phyloP scores from a whole-genome alignment of 805 yeast species.

The Helenozyma baotianmanensis region DNA sequence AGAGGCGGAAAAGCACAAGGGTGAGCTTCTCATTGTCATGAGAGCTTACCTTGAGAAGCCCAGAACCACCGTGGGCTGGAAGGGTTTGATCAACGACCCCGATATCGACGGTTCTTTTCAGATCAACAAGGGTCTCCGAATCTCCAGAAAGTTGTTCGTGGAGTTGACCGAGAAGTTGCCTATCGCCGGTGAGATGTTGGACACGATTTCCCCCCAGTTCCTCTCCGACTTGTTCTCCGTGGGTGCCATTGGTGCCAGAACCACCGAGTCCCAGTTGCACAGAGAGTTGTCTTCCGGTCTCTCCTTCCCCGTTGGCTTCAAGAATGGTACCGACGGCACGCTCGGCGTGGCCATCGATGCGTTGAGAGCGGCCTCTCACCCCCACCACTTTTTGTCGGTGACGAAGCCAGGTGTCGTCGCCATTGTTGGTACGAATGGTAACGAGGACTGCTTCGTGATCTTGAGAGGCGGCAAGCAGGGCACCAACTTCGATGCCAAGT shows the following conservation, averaged over 20 bases:
- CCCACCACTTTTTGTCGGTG: constrained; percentile 96
- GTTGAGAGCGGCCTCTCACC: constrained; percentile 81
- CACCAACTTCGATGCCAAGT: constrained; percentile 82
- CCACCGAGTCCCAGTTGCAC: constrained; percentile 97
- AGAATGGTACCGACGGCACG: constrained; percentile 97
- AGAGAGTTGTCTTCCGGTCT: constrained; percentile 96
- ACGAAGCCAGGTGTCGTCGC: constrained; percentile 97
- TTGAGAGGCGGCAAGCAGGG: constrained; percentile 94
- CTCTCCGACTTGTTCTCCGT: constrained; percentile 84
- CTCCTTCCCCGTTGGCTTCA: constrained; percentile 98
- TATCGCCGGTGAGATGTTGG: constrained; percentile 96
- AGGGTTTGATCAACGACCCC: constrained; percentile 96
- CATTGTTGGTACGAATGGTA: constrained; percentile 93
- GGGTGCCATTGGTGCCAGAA: constrained; percentile 99
- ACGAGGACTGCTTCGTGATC: constrained; percentile 88
- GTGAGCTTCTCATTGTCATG: constrained; percentile 83
- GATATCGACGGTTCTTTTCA: constrained; percentile 88
- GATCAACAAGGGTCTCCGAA: constrained; percentile 89
- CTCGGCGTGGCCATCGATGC: constrained; percentile 93
- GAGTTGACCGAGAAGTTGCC: constrained; percentile 78
- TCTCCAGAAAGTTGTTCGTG: constrained; percentile 79
- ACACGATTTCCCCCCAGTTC: constrained; percentile 95
- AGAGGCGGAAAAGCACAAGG: constrained; percentile 64
- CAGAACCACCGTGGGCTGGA: constrained; percentile 99
- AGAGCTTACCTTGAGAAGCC: constrained; percentile 98